Conservation (phyloP, 768 basidiomycete species). For the Lentinula guzmanii region DNA sequence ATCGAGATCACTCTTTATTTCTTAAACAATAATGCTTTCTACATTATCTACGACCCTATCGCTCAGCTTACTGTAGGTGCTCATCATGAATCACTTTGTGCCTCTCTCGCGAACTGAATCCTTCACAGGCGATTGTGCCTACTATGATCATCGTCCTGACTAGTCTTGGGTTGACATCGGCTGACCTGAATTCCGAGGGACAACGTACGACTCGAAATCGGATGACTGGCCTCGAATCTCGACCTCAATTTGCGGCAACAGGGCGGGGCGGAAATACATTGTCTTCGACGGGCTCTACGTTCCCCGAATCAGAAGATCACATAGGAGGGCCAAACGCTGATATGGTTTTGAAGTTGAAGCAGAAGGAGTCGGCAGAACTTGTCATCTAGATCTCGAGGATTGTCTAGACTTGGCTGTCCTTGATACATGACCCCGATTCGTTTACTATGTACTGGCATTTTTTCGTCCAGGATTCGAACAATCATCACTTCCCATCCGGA, state of each 20-base stretch:
- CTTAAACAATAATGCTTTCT: constrained; percentile 25
- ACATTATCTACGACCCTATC: constrained; percentile 32
- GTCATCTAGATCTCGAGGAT: not conserved
- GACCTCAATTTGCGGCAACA: constrained; percentile 3
- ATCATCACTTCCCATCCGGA: too few relatives aligned
- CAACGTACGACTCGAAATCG: not conserved
- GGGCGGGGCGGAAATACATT: not conserved
- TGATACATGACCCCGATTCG: too few relatives aligned
- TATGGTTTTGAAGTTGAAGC: not conserved
- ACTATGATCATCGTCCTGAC: constrained; percentile 26
- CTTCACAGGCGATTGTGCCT: constrained; percentile 20
- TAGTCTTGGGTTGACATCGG: constrained; percentile 20
- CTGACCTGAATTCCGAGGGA: constrained; percentile 9
- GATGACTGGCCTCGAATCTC: constrained; percentile 1
- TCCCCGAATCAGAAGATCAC: not conserved
- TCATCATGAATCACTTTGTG: not conserved
- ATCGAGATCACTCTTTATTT: constrained; percentile 28
- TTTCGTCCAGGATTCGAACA: too few relatives aligned
- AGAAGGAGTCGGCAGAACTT: not conserved
- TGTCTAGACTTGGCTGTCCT: too few relatives aligned
- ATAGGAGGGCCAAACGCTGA: not conserved
- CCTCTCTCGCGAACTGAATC: not conserved
- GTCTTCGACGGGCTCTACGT: not conserved
- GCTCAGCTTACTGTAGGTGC: constrained; percentile 9
- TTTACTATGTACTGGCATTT: too few relatives aligned